Evolutionary conservation across 2,329 filamentous ascomycete species (phyloP).

Genomic region (Talaromyces sp.): DNA sequence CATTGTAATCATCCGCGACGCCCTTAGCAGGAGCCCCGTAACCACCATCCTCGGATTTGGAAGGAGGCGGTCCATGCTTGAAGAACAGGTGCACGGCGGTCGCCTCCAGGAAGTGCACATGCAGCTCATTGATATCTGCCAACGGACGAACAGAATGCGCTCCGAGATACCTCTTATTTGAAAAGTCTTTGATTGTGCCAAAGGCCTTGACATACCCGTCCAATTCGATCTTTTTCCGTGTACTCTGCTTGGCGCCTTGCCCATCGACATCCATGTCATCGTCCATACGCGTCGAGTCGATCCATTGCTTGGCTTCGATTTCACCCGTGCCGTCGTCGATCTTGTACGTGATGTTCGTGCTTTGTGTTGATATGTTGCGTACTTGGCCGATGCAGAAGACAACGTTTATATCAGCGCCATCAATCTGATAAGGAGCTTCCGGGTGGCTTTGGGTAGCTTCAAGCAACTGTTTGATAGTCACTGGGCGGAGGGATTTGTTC

Average conservation of each 20-base stretch:
- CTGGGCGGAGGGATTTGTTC: slow-evolving; percentile 76
- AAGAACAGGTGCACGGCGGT: slow-evolving; percentile 83
- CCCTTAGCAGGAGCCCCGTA: slow-evolving; percentile 28
- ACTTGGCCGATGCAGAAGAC: slow-evolving; percentile 88
- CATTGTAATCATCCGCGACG: slow-evolving; percentile 42
- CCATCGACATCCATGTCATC: slow-evolving; percentile 45
- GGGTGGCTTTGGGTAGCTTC: slow-evolving; percentile 74
- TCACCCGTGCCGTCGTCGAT: slow-evolving; percentile 92
- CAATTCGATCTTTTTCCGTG: slow-evolving; percentile 52
- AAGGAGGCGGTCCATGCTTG: slow-evolving; percentile 60
- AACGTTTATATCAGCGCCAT: slow-evolving; percentile 68
- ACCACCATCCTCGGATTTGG: slow-evolving; percentile 13
- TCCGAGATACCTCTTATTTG: slow-evolving; percentile 74
- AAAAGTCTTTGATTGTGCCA: slow-evolving; percentile 79
- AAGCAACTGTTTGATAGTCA: slow-evolving; percentile 91
- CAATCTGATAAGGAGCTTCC: slow-evolving; percentile 75
- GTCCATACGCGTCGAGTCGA: slow-evolving; percentile 35
- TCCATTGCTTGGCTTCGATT: slow-evolving; percentile 65
- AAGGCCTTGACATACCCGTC: slow-evolving; percentile 81
- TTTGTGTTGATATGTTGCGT: slow-evolving; percentile 76
- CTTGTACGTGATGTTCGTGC: slow-evolving; percentile 87
- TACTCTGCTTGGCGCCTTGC: slow-evolving; percentile 42
- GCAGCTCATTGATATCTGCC: slow-evolving; percentile 84
- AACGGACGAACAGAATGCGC: slow-evolving; percentile 78
- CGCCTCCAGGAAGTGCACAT: slow-evolving; percentile 86